These are phyloP conservation scores for Pholiota microspora DNA, from an alignment of 768 basidiomycete species.

Conservation along the genomic window DNA sequence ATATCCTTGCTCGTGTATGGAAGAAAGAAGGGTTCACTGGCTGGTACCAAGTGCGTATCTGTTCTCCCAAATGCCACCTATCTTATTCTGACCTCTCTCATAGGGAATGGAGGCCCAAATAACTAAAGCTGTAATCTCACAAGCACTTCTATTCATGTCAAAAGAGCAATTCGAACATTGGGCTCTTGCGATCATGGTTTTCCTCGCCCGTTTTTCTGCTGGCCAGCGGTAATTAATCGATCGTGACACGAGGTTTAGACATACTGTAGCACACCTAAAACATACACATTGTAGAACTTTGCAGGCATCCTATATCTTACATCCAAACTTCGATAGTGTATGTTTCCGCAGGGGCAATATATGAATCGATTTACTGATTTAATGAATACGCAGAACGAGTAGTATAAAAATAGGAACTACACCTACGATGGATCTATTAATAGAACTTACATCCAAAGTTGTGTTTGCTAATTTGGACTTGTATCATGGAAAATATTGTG, in stretches of 20 bases:
- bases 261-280: neutral
- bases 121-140: slow-evolving; percentile 90
- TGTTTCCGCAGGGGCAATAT: too few species aligned
- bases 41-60: slow-evolving; percentile 80
- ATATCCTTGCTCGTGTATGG: slow-evolving; percentile 71
- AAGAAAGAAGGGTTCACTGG: slow-evolving; percentile 80
- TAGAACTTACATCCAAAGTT: too few species aligned
- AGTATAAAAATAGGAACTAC: too few species aligned
- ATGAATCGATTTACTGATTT: too few species aligned
- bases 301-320: too few species aligned
- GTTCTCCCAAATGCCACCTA: neutral
- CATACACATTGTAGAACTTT: neutral
- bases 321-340: too few species aligned
- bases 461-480: too few species aligned
- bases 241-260: neutral
- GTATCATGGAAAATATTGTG: too few species aligned
- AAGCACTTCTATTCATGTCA: slow-evolving; percentile 94
- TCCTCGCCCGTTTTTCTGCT: slow-evolving; percentile 40
- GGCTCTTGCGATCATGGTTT: slow-evolving; percentile 68
- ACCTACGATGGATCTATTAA: too few species aligned
- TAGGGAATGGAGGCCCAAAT: slow-evolving; percentile 98
- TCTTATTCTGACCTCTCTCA: neutral
- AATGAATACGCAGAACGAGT: too few species aligned
- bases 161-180: slow-evolving; percentile 97
- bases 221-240: neutral